These are phyloP conservation scores for Ascochyta lentis DNA, from an alignment of 2,329 filamentous ascomycete genomes.

Conservation along the genomic window DNA sequence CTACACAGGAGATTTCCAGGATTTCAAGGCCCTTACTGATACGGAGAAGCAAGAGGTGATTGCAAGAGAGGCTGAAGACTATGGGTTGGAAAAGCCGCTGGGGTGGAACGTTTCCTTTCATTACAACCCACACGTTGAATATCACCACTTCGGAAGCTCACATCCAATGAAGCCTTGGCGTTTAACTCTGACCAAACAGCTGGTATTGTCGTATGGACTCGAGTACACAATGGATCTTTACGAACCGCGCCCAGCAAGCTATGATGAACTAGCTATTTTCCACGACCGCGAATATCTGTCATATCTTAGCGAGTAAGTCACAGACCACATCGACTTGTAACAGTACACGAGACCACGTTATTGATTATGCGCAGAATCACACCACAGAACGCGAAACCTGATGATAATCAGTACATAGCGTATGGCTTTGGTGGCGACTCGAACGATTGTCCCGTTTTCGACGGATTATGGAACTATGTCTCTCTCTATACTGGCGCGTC, in stretches of 20 bases:
- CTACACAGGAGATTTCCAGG: constrained; percentile 35
- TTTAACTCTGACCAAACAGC: constrained; percentile 89
- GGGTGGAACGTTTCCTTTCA: constrained; percentile 95
- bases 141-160: constrained; percentile 94
- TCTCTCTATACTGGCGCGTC: constrained; percentile 91
- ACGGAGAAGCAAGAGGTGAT: constrained; percentile 59
- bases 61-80: constrained; percentile 59
- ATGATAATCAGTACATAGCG: constrained; percentile 57
- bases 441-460: constrained; percentile 92
- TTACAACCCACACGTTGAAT: constrained; percentile 92
- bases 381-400: constrained; percentile 52
- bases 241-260: constrained; percentile 80
- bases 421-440: constrained; percentile 79
- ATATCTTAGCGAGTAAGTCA: constrained; percentile 66
- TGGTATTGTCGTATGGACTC: constrained; percentile 94
- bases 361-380: constrained; percentile 50
- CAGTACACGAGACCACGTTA: not conserved
- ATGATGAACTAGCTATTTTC: constrained; percentile 85
- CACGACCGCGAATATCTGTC: constrained; percentile 90
- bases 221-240: constrained; percentile 97
- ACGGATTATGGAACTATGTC: constrained; percentile 94
- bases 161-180: constrained; percentile 99
- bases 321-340: no score
- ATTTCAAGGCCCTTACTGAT: constrained; percentile 42
- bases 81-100: constrained; percentile 78